Conservation (phyloP, 2,329 filamentous ascomycete genomes). For the Alternaria incomplexa region DNA sequence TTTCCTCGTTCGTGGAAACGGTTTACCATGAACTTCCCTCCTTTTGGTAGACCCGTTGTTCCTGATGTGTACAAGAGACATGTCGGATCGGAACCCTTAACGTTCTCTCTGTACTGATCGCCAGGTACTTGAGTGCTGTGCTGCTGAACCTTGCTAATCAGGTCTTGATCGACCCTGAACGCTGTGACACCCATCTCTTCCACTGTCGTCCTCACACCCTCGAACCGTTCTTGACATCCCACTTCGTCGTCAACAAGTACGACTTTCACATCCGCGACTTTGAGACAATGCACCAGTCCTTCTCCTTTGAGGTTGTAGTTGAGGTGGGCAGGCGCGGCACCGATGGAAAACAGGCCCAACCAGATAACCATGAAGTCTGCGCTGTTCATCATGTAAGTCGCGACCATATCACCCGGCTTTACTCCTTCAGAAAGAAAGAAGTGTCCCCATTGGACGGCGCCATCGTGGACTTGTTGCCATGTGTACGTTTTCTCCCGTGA, state of each 20-base stretch:
- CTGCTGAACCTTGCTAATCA: conserved; percentile 29
- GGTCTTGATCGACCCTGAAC: conserved; percentile 19
- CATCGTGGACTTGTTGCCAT: conserved; percentile 39
- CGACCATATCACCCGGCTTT: conserved; percentile 67
- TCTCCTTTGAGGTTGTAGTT: conserved; percentile 71
- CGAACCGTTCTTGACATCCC: conserved; percentile 29
- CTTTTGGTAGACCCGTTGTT: conserved; percentile 75
- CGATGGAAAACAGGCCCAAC: conserved; percentile 69
- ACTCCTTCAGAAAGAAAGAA: conserved; percentile 58
- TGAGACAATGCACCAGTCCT: conserved; percentile 69
- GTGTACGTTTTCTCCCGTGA: conserved; percentile 60
- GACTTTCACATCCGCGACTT: conserved; percentile 61
- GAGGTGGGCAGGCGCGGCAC: conserved; percentile 71
- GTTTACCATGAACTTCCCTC: conserved; percentile 33
- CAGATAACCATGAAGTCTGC: conserved; percentile 70
- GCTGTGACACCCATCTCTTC: conserved; percentile 30
- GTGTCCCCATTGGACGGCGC: conserved; percentile 37
- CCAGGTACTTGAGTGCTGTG: conserved; percentile 50
- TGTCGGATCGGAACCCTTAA: conserved; percentile 61
- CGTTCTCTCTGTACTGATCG: conserved; percentile 60
- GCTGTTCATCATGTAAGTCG: conserved; percentile 69
- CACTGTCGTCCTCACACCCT: conserved; percentile 14
- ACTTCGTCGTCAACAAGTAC: conserved; percentile 64
- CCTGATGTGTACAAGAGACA: conserved; percentile 75
- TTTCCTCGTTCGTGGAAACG: conserved; percentile 43